These are phyloP conservation scores for Mortierella sp. DNA, from an alignment of 371 early-diverging fungal genomes.

Conservation along the genomic window DNA sequence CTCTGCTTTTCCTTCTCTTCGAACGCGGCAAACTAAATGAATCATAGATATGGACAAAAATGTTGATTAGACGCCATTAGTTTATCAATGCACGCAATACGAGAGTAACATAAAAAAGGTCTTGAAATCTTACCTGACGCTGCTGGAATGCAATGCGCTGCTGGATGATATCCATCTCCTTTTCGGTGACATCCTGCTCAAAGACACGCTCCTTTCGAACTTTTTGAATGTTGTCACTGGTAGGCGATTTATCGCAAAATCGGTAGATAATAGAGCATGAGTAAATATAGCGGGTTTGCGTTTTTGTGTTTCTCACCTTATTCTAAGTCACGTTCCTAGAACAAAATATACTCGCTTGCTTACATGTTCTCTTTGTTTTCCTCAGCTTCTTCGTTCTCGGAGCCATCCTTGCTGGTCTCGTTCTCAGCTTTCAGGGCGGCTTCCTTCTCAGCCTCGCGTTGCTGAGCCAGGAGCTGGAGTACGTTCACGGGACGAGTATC, in stretches of 20 bases:
- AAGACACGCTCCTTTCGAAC: conserved; percentile 90
- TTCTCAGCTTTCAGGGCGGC: conserved; percentile 38
- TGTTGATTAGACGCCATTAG: too few relatives aligned
- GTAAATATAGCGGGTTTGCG: too few relatives aligned
- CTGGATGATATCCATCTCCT: conserved; percentile 87
- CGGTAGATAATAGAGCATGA: too few relatives aligned
- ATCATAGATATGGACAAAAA: too few relatives aligned
- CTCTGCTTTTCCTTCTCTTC: conserved; percentile 78
- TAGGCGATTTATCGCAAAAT: too few relatives aligned
- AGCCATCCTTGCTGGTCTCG: conserved; percentile 34
- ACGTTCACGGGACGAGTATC: conserved; percentile 48
- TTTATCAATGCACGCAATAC: too few relatives aligned
- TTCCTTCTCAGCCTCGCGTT: conserved; percentile 32
- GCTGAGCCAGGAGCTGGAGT: conserved; percentile 28
- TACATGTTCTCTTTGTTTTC: conserved; percentile 54
- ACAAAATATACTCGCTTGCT: conserved; percentile 2
- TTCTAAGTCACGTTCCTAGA: background rate
- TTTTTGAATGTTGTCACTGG: conserved; percentile 83
- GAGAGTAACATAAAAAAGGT: too few relatives aligned
- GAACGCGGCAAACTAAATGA: conserved; percentile 82
- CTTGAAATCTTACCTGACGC: conserved; percentile 70
- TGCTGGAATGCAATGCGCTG: conserved; percentile 90
- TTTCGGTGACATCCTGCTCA: conserved; percentile 85
- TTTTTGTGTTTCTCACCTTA: too few relatives aligned
- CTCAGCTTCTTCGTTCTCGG: conserved; percentile 40